Evolutionary conservation across 306 rosid species (phyloP).

Genomic region (Arachis stenosperma): DNA sequence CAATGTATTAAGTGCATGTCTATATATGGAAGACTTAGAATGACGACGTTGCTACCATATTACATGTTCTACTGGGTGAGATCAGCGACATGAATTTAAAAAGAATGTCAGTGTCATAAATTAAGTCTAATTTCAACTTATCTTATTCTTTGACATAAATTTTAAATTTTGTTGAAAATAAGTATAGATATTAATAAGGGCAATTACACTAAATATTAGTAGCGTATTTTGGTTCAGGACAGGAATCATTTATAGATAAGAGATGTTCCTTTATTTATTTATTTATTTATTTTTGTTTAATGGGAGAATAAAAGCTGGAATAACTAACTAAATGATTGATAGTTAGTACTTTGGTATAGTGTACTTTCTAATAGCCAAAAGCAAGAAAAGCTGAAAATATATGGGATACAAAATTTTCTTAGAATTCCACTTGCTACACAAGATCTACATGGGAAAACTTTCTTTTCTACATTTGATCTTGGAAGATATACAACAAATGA

Average conservation of each 20-base stretch:
- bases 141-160: too few relatives aligned
- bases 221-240: neutral
- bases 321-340: neutral
- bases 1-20: too few relatives aligned
- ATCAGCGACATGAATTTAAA: too few relatives aligned
- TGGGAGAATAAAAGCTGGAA: neutral
- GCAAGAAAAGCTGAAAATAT: neutral
- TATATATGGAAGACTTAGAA: too few relatives aligned
- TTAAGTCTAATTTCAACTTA: too few relatives aligned
- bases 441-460: constrained; percentile 20
- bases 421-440: neutral
- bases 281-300: neutral
- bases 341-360: neutral
- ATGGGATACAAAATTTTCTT: neutral
- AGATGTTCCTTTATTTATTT: too few relatives aligned
- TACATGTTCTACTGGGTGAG: too few relatives aligned
- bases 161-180: too few relatives aligned
- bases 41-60: too few relatives aligned
- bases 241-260: neutral
- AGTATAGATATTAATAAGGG: too few relatives aligned
- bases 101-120: too few relatives aligned
- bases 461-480: constrained; percentile 4
- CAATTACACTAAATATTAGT: too few relatives aligned
- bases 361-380: neutral
- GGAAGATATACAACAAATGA: constrained; percentile 36